Base-by-base conservation (phyloP, 371 early-diverging fungal genomes). In the Mucor irregularis region DNA sequence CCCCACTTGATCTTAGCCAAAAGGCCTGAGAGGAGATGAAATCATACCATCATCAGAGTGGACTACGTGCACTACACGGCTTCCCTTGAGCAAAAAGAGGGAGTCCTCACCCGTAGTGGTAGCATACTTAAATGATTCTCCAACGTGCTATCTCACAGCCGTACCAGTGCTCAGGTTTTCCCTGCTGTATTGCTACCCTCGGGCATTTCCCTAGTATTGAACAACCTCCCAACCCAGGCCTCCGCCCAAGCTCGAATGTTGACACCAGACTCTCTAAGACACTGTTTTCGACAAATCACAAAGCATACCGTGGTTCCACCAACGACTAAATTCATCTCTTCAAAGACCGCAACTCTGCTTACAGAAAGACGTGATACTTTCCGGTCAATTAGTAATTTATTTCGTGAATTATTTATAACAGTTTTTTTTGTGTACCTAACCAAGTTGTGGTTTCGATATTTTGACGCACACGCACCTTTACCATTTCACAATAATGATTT, bases 181-280 rank as follows among this genome's bases (percentile, higher is more conserved):
- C 80, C 80, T 80, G 80, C 77, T 80, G 75, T 76, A 77, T 80
- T 80, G 63, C 80, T 77, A 76, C 75, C 75, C 80, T 80, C 73
- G 80, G 80, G 80, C 80, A 24, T 30, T 74, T 46, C 80, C 71
- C 64, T 65, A 69, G 66, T 76, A 76, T 76, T 80, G 66, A 75
- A 72, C 71, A 80, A 76, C 80, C 75, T 71, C 75, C 75, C 42
- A 57, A 31, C 49, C 61, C 66, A 48, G 52, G 67, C 72, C 54
- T 76, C 52, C 75, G 72, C 61, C 42, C 56, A 64, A 43, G 49
- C 66, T 59, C 61, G 77, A 73, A 76, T 76, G 68, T 74, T 73
- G 75, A 80, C 80, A 80, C 65, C 55, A 53, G 70, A 65, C 75
- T 80, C 80, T 70, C 53, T 56, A 69, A 76, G 76, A 76, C 76